These are phyloP conservation scores for Cryptosporidium meleagridis DNA, from an alignment of 169 alveolate genomes.

Conservation along the genomic window DNA sequence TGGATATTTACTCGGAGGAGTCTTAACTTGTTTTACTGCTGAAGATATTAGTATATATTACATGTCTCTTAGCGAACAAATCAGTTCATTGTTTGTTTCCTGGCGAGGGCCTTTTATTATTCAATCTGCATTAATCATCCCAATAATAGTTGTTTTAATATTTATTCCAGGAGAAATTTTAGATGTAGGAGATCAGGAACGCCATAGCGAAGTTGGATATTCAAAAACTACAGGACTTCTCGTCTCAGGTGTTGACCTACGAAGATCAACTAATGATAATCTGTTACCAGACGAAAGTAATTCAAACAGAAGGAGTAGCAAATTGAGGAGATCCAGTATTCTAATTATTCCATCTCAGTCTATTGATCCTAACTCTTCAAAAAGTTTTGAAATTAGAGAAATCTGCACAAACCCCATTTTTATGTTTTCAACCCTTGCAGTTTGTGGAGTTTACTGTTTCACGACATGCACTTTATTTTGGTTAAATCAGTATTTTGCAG, in stretches of 20 bases:
- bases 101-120: slow-evolving; percentile 75
- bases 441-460: slow-evolving; percentile 66
- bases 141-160: slow-evolving; percentile 20
- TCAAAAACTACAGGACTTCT: slow-evolving; percentile 62
- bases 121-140: slow-evolving; percentile 42
- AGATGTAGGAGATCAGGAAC: slow-evolving; percentile 53
- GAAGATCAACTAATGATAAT: slow-evolving; percentile 33
- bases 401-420: slow-evolving; percentile 48
- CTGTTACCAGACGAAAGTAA: background rate
- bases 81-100: slow-evolving; percentile 13
- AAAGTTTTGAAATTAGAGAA: slow-evolving; percentile 31
- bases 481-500: slow-evolving; percentile 60
- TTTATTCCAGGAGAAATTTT: slow-evolving; percentile 40
- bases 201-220: background rate
- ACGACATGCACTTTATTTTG: slow-evolving; percentile 52
- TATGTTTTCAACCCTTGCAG: slow-evolving; percentile 48
- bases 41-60: slow-evolving; percentile 38
- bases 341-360: slow-evolving; percentile 32
- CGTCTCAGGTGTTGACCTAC: slow-evolving; percentile 52
- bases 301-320: slow-evolving; percentile 9
- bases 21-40: slow-evolving; percentile 46
- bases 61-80: slow-evolving; percentile 11
- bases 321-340: slow-evolving; percentile 52
- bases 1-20: slow-evolving; percentile 68
- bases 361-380: background rate